Evolutionary conservation across 768 basidiomycete species (phyloP), one percentile per base, ranked within the genome.

Genomic region (Vishniacozyma victoriae): DNA sequence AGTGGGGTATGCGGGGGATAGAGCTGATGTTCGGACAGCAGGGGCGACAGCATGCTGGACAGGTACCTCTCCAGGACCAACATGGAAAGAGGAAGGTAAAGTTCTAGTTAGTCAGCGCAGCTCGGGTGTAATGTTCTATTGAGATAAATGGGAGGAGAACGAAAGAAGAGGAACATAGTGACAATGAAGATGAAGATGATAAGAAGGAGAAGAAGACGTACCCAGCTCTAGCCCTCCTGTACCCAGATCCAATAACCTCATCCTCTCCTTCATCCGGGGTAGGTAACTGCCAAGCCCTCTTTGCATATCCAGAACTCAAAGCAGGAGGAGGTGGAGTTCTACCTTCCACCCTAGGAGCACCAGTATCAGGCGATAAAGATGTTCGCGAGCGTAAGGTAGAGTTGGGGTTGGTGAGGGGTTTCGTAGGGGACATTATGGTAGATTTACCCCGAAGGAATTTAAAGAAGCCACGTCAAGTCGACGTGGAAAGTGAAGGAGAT

Each of bases 221-320:
- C 72, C 91, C 93, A 59, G 92, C 93, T 82, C 91, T 83, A 67
- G 90, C 88, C 78, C 91, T 83, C 76, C 88, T 82, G 72, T 90
- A 93, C 29, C n/a, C 29, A 9, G 29, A 33, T n/a, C 9, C 42
- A 25, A 44, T 25, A 42, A 11, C 35, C 24, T 43, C 43, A 72
- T 22, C 46, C 14, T 39, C 42, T 62, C 75, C 75, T 73, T 85
- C 83, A 63, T 75, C 77, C 46, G 79, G 76, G 39, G 43, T 57
- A 33, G 40, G 84, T 33, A 90, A 77, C 73, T 93, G 90, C 63
- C 89, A 78, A 46, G 89, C 86, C 62, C 91, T 15, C 31, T 54
- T 48, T 6, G 57, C 61, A 46, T 44, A 60, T 7, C 55, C 63
- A 23, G 67, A 60, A 45, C 60, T 61, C 5, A 59, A 63, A 11